phyloP scores from a whole-genome alignment of 202 grass and related monocot species.

The Dendrocalamus latiflorus region DNA sequence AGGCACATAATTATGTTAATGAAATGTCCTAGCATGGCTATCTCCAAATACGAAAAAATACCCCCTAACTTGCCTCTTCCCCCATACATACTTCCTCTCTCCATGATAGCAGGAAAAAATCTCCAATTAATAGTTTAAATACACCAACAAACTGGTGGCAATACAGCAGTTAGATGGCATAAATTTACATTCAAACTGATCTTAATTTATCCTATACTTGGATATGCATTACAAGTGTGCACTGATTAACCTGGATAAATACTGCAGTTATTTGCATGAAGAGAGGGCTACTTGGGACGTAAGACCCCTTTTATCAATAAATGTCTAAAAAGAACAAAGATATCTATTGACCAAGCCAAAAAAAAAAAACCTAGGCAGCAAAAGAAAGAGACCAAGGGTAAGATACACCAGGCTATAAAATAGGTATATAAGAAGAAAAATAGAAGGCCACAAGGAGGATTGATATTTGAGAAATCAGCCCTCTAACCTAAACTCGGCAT shows the following conservation, averaged over 20 bases:
- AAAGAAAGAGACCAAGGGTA: conserved; percentile 1
- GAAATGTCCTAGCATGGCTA: background rate
- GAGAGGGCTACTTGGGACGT: background rate
- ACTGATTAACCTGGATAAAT: conserved; percentile 2
- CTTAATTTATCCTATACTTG: background rate
- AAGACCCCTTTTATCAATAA: background rate
- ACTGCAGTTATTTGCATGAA: background rate
- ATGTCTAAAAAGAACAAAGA: background rate
- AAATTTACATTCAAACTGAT: background rate
- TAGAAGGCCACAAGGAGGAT: background rate
- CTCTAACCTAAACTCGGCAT: background rate
- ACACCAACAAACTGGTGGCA: background rate
- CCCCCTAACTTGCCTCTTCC: background rate
- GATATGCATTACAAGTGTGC: background rate
- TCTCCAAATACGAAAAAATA: background rate
- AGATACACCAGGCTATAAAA: background rate
- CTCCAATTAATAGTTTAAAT: background rate
- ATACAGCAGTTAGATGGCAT: background rate
- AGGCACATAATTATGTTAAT: background rate
- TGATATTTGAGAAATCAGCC: background rate
- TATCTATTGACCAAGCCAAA: background rate
- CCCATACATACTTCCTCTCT: background rate
- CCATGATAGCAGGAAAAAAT: background rate
- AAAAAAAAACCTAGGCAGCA: background rate
- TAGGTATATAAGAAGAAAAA: background rate